Base-by-base conservation (phyloP, 495 filamentous ascomycete species). In the Pseudomonodictys pantanalensis region DNA sequence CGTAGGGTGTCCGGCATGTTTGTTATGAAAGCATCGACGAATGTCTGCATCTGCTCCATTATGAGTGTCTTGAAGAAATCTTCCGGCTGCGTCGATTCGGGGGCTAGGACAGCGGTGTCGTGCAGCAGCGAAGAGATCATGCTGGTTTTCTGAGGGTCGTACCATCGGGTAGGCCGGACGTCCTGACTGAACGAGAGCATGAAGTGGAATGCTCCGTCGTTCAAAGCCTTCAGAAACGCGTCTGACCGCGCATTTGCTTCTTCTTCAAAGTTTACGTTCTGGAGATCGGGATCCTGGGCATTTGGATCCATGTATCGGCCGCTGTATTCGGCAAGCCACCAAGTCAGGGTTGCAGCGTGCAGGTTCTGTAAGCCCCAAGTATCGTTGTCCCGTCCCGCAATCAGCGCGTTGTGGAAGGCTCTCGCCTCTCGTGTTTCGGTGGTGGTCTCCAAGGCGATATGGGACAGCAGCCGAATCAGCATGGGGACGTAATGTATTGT, bases 1-100 rank as follows among this genome's bases (percentile, higher is more conserved):
- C 95, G 86, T 28, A 99, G 79, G 1, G 91, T 83, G 70, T 96
- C 91, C 2, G 95, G 93, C 81, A 97, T 88, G 70, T 97, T 96
- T 1, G 89, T 87, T 62, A 99, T 89, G 65, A 93, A 91, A 7
- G 86, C 83, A 59, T 97, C 91, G n/a, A 89, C 79, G 67, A 96
- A 93, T 0, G 79, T 78, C 71, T 97, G 91, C 15, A 97, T 75
- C 62, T 88, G 86, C 53, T 86, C 81, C 83, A 92, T 90, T 41
- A 96, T 46, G 5, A 87, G 72, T 22, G 73, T 67, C 59, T 87
- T 86, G 65, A 96, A 83, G 56, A 81, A 81, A 1, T 73, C 68
- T 17, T 83, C 81, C 57, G 88, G 87, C 22, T 79, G 69, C 15
- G 82, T 73, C 1, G 79, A 74, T 23, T 95, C 89, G 1, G 79